A percentile compares a stretch with the other conserved stretches of the same genome.
phyloP scores from a whole-genome alignment of 768 basidiomycete genomes.

The Boletus reticuloceps region DNA sequence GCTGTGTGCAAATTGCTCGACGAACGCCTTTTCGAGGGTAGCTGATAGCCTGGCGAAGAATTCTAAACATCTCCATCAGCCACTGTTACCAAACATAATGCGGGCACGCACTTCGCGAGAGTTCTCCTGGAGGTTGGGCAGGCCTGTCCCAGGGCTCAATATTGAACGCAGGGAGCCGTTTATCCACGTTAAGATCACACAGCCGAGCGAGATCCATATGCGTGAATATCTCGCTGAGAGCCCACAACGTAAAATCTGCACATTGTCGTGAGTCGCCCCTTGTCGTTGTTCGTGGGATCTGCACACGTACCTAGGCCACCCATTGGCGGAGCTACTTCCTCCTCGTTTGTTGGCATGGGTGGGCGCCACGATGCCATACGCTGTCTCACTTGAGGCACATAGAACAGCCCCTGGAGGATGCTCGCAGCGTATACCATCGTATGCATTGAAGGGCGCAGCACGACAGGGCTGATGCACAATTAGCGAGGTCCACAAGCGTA shows the following conservation, averaged over 20 bases:
- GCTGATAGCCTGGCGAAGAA: constrained; percentile 45
- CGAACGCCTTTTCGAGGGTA: constrained; percentile 45
- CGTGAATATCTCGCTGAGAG: constrained; percentile 62
- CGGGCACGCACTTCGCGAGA: constrained; percentile 38
- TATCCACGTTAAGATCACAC: constrained; percentile 53
- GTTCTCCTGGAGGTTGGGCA: constrained; percentile 38
- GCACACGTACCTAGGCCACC: constrained; percentile 37
- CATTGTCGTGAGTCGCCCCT: background rate
- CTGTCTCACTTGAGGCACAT: constrained; percentile 66
- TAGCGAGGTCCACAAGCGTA: background rate
- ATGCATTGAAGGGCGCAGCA: constrained; percentile 55
- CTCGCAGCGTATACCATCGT: constrained; percentile 58
- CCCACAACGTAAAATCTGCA: constrained; percentile 50
- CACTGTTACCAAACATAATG: constrained; percentile 1
- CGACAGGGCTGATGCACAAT: constrained; percentile 54
- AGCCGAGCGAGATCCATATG: constrained; percentile 67
- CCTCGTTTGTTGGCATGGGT: constrained; percentile 10
- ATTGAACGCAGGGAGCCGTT: constrained; percentile 45
- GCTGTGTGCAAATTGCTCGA: constrained; percentile 35
- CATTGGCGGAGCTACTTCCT: constrained; percentile 26
- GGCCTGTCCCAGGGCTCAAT: constrained; percentile 40
- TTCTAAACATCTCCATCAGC: constrained; percentile 33
- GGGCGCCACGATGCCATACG: constrained; percentile 39
- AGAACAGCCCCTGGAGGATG: constrained; percentile 53
- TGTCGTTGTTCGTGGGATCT: background rate